Evolutionary conservation across 805 yeast genomes (phyloP), one percentile per base, ranked within the genome.

Genomic region (Candida maris): DNA sequence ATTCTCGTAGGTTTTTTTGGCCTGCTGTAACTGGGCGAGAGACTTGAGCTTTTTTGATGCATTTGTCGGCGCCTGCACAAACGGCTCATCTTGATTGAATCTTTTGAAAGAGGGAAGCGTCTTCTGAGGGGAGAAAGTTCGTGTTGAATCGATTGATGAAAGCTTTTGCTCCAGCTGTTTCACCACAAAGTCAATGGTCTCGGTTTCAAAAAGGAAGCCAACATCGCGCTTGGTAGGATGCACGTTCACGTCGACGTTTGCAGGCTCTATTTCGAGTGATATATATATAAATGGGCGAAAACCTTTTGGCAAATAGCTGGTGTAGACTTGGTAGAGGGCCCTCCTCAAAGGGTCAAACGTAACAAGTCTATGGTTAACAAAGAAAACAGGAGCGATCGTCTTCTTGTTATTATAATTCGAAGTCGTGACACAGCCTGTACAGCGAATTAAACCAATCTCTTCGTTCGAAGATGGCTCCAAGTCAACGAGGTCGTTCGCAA

Each of bases 171-270:
- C 80, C 1, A 88, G 53, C 4, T 58, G 48, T 0, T 59, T 56
- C 21, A 81, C 68, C 2, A 89, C 67, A 23, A 53, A 48, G 26
- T 80, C 87, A 8, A 85, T 73, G 15, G 93, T 87, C 53, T 89
- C 97, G 30, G 83, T 93, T 50, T 93, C 97, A 56, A 78, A 61
- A 23, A 93, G 62, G 54, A 93, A 88, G 28, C 94, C 59, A 2
- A 93, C 97, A 51, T 91, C 97, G 40, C 91, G 71, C 49, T 93
- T 93, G 0, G 97, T 91, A 0, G 98, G 98, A 54, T 93, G 98
- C 10, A 93, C 81, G 55, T 93, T 93, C 12, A 93, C 97, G 57
- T 93, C 98, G 6, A 93, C 70, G 42, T 81, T 79, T 22, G 61
- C 62, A 1, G 96, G 85, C 16, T 70, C 65, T 2, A 93, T 76